phyloP scores from a whole-genome alignment of 345 rosid species.

The Heritiera fomes region DNA sequence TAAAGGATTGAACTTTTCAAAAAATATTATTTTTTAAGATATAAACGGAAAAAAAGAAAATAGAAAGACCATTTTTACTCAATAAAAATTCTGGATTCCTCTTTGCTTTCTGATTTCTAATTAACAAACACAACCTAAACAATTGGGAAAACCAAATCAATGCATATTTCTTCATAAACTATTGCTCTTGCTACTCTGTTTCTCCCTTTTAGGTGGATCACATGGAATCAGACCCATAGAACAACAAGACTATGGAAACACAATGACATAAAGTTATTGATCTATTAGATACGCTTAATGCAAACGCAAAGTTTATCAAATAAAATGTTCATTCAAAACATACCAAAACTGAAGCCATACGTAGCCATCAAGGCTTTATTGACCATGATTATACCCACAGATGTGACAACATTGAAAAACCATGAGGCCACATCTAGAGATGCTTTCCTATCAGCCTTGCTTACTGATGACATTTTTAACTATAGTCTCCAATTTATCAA shows the following conservation, averaged over 20 bases:
- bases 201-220: background rate
- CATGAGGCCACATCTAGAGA: conserved; percentile 88
- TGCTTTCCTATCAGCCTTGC: conserved; percentile 77
- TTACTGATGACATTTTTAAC: conserved; percentile 59
- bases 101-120: background rate
- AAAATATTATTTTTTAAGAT: background rate
- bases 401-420: conserved; percentile 96
- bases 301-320: conserved; percentile 8
- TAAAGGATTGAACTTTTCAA: background rate
- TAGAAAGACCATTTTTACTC: background rate
- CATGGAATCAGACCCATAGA: background rate
- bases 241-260: background rate
- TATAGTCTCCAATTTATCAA: conserved; percentile 24
- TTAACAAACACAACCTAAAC: background rate
- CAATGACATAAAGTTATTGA: background rate
- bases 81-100: background rate
- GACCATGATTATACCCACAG: conserved; percentile 95
- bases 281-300: background rate
- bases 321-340: conserved; percentile 11
- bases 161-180: background rate
- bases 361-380: conserved; percentile 97
- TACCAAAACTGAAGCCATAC: conserved; percentile 93
- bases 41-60: background rate
- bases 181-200: background rate
- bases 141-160: background rate